Conservation (phyloP, 352 stramenopile species). For the Phytophthora hibernalis region DNA sequence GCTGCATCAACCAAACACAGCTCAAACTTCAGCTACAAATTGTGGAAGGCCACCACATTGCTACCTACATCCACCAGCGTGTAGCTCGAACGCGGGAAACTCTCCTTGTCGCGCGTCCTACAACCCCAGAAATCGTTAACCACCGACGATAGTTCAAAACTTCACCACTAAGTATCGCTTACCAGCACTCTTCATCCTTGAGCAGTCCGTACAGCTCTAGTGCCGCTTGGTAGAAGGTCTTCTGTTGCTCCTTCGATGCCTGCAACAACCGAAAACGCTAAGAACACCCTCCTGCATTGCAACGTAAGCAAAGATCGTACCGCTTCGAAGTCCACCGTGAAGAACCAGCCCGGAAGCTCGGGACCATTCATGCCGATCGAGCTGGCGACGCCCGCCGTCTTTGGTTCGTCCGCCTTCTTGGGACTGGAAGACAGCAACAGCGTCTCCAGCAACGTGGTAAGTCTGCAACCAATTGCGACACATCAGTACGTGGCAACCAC, state of each 20-base stretch:
- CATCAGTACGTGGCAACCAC: not conserved
- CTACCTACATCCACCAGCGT: slow-evolving; percentile 63
- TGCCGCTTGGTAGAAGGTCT: slow-evolving; percentile 52
- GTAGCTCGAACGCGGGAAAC: slow-evolving; percentile 81
- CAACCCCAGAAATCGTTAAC: not conserved
- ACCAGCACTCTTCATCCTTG: slow-evolving; percentile 80
- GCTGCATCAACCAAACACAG: slow-evolving; percentile 32
- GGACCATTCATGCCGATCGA: slow-evolving; percentile 56
- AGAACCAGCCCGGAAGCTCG: slow-evolving; percentile 75
- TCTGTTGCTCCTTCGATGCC: slow-evolving; percentile 54
- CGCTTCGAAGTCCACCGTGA: slow-evolving; percentile 56
- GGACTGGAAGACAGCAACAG: slow-evolving; percentile 43
- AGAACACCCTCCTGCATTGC: not conserved
- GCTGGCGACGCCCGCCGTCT: slow-evolving; percentile 55
- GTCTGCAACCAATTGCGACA: slow-evolving; percentile 31
- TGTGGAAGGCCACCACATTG: too few relatives aligned
- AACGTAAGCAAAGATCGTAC: slow-evolving; percentile 29
- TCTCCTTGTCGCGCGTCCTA: slow-evolving; percentile 82
- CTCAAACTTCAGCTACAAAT: not conserved
- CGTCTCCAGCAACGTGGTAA: slow-evolving; percentile 44
- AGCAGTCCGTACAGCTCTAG: slow-evolving; percentile 71
- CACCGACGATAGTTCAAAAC: not conserved
- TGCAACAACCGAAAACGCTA: slow-evolving; percentile 18
- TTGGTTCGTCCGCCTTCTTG: slow-evolving; percentile 50
- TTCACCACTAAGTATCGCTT: not conserved